Conservation (phyloP, 768 basidiomycete species). For the Paxillus ammoniavirescens region DNA sequence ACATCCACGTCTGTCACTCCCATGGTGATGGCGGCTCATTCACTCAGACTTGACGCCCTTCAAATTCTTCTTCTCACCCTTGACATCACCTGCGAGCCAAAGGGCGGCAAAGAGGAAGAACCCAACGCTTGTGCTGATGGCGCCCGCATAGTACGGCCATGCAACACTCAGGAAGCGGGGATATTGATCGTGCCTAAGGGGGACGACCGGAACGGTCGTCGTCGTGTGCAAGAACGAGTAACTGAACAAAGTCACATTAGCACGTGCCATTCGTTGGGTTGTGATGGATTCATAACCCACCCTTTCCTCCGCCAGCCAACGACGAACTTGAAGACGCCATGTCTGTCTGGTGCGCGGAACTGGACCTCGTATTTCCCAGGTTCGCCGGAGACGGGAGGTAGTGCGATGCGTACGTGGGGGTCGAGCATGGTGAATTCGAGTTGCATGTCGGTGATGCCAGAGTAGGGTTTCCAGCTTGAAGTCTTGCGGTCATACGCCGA, state of each 20-base stretch:
- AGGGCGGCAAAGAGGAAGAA: slow-evolving; percentile 85
- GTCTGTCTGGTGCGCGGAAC: slow-evolving; percentile 91
- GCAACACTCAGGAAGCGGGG: slow-evolving; percentile 94
- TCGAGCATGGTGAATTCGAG: slow-evolving; percentile 99
- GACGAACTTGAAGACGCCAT: slow-evolving; percentile 98
- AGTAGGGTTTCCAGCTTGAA: slow-evolving; percentile 68
- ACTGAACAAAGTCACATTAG: slow-evolving; percentile 36
- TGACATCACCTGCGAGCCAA: slow-evolving; percentile 85
- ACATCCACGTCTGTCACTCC: neutral
- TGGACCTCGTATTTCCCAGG: slow-evolving; percentile 75
- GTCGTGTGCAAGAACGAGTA: slow-evolving; percentile 72
- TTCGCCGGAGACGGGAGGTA: slow-evolving; percentile 53
- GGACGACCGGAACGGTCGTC: slow-evolving; percentile 83
- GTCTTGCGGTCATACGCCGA: slow-evolving; percentile 61
- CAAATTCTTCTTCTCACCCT: slow-evolving; percentile 51
- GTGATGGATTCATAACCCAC: slow-evolving; percentile 37
- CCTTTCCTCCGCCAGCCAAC: slow-evolving; percentile 88
- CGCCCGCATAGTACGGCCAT: slow-evolving; percentile 93
- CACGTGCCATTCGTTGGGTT: neutral
- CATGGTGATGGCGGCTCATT: neutral
- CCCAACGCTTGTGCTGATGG: slow-evolving; percentile 81
- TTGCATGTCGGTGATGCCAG: slow-evolving; percentile 75
- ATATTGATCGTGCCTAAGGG: slow-evolving; percentile 92
- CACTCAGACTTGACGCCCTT: slow-evolving; percentile 35
- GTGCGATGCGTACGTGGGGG: slow-evolving; percentile 85